Conservation (phyloP, 345 rosid species). For the Hibiscus trionum region DNA sequence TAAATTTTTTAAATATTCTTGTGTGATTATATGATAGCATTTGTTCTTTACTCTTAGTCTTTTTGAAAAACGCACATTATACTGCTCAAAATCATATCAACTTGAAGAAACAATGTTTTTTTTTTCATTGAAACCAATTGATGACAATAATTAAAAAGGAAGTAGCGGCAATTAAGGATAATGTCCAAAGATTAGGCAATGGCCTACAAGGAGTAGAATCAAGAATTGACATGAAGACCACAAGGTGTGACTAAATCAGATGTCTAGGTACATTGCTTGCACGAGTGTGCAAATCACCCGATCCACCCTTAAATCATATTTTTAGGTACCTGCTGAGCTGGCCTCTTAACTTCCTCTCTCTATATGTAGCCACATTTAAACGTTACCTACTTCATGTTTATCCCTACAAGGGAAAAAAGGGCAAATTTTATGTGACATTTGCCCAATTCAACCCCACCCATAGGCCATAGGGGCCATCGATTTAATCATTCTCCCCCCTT, state of each 20-base stretch:
- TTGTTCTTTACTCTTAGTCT: too few species aligned
- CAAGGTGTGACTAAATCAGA: conserved; percentile 1
- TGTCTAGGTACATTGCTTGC: conserved; percentile 35
- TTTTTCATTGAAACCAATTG: too few species aligned
- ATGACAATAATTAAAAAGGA: background rate
- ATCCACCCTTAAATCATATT: conserved; percentile 14
- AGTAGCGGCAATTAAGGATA: conserved; percentile 10
- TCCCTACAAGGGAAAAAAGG: background rate
- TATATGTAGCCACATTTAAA: conserved; percentile 14
- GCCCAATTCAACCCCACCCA: conserved; percentile 30
- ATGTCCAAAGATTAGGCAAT: background rate
- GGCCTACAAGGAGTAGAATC: conserved; percentile 21
- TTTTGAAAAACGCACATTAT: too few species aligned
- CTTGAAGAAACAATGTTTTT: too few species aligned
- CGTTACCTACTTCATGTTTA: conserved; percentile 15
- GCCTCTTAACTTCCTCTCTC: background rate
- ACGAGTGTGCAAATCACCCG: conserved; percentile 19
- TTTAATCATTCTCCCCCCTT: conserved; percentile 24
- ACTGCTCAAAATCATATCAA: too few species aligned
- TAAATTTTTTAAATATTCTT: too few species aligned
- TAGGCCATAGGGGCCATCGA: conserved; percentile 2
- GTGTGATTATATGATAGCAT: too few species aligned
- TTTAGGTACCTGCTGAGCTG: conserved; percentile 17
- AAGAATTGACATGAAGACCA: conserved; percentile 13
- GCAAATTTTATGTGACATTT: conserved; percentile 21